Evolutionary conservation across 2,329 filamentous ascomycete species (phyloP).

Genomic region (Sarocladiaceae sp.): DNA sequence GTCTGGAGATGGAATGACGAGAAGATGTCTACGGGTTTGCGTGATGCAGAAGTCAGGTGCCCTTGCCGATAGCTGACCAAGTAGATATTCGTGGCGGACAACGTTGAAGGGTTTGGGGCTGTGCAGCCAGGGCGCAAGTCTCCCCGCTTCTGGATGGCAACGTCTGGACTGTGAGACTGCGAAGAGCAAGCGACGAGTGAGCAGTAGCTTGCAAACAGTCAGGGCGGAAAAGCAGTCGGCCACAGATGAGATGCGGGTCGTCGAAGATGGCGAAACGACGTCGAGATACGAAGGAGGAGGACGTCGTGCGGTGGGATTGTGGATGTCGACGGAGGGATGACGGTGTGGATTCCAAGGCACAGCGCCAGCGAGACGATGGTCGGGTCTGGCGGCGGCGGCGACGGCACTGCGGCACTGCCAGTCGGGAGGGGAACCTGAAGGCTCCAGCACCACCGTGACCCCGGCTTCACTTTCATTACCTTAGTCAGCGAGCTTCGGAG

Average conservation of each 20-base stretch:
- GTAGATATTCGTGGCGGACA: background rate
- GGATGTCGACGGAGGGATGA: conserved; percentile 8
- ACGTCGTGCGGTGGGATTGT: background rate
- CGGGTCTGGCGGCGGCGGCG: background rate
- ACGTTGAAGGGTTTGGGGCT: conserved; percentile 8
- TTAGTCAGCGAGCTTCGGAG: too few species aligned
- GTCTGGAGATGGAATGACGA: background rate
- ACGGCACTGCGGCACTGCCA: too few species aligned
- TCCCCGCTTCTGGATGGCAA: conserved; percentile 9
- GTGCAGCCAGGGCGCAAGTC: conserved; percentile 9
- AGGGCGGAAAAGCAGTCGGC: background rate
- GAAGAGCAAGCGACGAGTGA: too few species aligned
- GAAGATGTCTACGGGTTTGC: background rate
- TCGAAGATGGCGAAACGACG: conserved; percentile 1
- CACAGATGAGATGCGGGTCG: background rate
- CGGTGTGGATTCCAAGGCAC: conserved; percentile 8
- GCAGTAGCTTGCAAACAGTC: too few species aligned
- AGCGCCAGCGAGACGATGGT: too few species aligned
- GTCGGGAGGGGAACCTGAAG: too few species aligned
- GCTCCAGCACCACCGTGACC: too few species aligned
- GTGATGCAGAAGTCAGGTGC: background rate
- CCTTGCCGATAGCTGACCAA: background rate
- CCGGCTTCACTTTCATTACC: too few species aligned
- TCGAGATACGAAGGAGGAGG: background rate
- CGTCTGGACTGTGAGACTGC: too few species aligned